A percentile compares a stretch with the other conserved stretches of the same genome.
phyloP scores from a whole-genome alignment of 257 asterid genomes.

The Nicotiana tabacum region DNA sequence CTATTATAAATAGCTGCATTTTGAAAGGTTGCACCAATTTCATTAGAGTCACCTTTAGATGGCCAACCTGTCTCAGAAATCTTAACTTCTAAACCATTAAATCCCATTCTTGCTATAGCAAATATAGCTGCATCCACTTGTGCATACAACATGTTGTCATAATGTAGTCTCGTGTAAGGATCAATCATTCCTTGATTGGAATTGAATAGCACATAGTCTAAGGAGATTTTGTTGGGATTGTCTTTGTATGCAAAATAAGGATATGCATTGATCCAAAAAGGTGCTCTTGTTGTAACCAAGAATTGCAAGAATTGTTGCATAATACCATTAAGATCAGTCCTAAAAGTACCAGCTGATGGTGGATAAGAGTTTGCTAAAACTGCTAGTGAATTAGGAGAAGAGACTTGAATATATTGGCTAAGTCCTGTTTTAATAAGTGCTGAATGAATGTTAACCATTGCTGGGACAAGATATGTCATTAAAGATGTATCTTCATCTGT shows the following conservation, averaged over 20 bases:
- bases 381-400: slow-evolving; percentile 66
- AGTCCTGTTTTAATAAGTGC: slow-evolving; percentile 52
- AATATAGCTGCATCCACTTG: slow-evolving; percentile 69
- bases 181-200: slow-evolving; percentile 65
- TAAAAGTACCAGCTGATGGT: slow-evolving; percentile 77
- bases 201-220: slow-evolving; percentile 68
- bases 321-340: slow-evolving; percentile 35
- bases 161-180: slow-evolving; percentile 50
- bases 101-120: slow-evolving; percentile 69
- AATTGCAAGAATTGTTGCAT: slow-evolving; percentile 65
- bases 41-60: slow-evolving; percentile 57
- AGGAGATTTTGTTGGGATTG: slow-evolving; percentile 39
- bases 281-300: slow-evolving; percentile 50
- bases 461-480: slow-evolving; percentile 56
- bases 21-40: slow-evolving; percentile 52
- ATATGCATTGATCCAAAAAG: slow-evolving; percentile 89
- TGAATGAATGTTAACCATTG: slow-evolving; percentile 61
- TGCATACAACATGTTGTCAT: slow-evolving; percentile 89
- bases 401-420: slow-evolving; percentile 50
- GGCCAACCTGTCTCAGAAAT: slow-evolving; percentile 97
- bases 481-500: slow-evolving; percentile 58
- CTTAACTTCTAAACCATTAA: slow-evolving; percentile 47
- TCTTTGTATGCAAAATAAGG: slow-evolving; percentile 90
- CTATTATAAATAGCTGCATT: slow-evolving; percentile 67
- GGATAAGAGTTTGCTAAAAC: slow-evolving; percentile 67